These are phyloP conservation scores for Sclerotinia glacialis DNA, from an alignment of 2,329 filamentous ascomycete species.

Conservation along the genomic window DNA sequence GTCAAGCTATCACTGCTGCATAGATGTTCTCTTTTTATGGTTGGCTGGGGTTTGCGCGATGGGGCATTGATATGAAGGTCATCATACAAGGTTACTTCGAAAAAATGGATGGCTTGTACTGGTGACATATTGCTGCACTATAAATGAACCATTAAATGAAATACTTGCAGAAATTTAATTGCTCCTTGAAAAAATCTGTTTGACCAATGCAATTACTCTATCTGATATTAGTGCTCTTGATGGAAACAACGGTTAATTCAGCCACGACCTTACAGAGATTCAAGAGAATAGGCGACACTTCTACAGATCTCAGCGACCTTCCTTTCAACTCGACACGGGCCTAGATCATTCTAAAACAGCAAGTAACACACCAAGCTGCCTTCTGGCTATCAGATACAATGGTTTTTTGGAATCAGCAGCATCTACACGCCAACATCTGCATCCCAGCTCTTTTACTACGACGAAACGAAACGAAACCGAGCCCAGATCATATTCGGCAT, in stretches of 20 bases:
- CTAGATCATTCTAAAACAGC: not conserved
- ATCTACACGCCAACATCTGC: not conserved
- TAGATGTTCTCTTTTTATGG: slow-evolving; percentile 44
- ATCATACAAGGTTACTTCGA: slow-evolving; percentile 30
- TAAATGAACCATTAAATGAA: slow-evolving; percentile 23
- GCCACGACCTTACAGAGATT: too few relatives aligned
- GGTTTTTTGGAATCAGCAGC: not conserved
- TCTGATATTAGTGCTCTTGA: not conserved
- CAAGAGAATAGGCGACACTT: not conserved
- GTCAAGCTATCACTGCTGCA: slow-evolving; percentile 63
- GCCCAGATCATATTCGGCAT: not conserved
- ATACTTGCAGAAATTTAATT: slow-evolving; percentile 18
- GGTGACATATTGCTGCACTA: slow-evolving; percentile 31
- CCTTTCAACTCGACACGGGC: too few relatives aligned
- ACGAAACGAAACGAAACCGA: too few relatives aligned
- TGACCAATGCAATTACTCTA: not conserved
- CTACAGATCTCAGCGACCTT: not conserved
- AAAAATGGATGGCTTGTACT: slow-evolving; percentile 36
- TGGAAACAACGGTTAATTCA: not conserved
- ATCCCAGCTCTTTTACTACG: not conserved
- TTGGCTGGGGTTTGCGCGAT: slow-evolving; percentile 33
- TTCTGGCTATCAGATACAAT: not conserved
- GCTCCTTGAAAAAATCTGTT: not conserved
- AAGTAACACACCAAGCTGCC: not conserved
- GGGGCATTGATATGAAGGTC: slow-evolving; percentile 29